Conservation (phyloP, 306 rosid species). For the Dicorynia guianensis region DNA sequence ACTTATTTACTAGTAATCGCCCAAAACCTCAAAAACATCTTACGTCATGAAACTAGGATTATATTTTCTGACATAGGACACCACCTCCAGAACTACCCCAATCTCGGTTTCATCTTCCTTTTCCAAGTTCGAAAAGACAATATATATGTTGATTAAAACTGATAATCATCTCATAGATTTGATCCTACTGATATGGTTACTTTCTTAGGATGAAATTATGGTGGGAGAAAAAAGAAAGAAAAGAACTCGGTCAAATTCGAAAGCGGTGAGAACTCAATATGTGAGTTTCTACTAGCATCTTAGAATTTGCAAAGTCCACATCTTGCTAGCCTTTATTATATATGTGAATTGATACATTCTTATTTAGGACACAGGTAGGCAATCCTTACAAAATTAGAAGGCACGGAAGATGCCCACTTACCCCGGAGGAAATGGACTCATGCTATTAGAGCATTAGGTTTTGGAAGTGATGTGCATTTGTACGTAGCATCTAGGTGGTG, state of each 20-base stretch:
- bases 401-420: conserved; percentile 94
- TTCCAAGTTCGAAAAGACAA: conserved; percentile 6
- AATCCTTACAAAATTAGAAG: conserved; percentile 82
- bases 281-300: conserved; percentile 56
- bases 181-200: conserved; percentile 99
- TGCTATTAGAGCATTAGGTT: conserved; percentile 90
- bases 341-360: conserved; percentile 33
- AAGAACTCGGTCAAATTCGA: conserved; percentile 75
- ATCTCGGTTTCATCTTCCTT: no score
- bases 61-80: no score
- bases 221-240: conserved; percentile 93
- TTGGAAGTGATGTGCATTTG: conserved; percentile 70
- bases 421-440: conserved; percentile 92
- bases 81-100: no score
- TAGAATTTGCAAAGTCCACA: background rate
- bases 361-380: conserved; percentile 53
- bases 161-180: conserved; percentile 57
- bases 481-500: conserved; percentile 98
- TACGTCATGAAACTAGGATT: no score
- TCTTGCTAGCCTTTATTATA: conserved; percentile 9
- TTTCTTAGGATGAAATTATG: conserved; percentile 90
- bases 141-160: conserved; percentile 38
- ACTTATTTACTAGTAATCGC: no score
- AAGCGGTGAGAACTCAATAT: conserved; percentile 79
- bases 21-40: no score